Conservation (phyloP, 2,329 filamentous ascomycete species). For the Trichoderma simmonsii region DNA sequence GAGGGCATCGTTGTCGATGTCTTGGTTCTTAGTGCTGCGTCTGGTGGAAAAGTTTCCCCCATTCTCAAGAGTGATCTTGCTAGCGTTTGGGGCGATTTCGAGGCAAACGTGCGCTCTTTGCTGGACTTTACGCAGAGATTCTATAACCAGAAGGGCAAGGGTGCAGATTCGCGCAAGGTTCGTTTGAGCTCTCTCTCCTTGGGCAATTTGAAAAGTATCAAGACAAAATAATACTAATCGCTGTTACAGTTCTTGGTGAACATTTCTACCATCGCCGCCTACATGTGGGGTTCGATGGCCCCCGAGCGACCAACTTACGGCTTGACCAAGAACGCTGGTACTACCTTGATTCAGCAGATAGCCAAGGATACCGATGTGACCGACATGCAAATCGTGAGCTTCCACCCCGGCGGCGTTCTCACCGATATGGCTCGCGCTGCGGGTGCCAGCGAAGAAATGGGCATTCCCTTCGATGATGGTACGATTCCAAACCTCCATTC, state of each 20-base stretch:
- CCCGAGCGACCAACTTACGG: constrained; percentile 30
- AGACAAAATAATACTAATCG: not conserved
- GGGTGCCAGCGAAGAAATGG: constrained; percentile 23
- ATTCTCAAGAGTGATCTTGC: constrained; percentile 19
- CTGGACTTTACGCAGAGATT: constrained; percentile 22
- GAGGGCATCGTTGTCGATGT: constrained; percentile 29
- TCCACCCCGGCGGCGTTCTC: constrained; percentile 25
- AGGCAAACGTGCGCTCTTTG: constrained; percentile 21
- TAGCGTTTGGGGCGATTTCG: constrained; percentile 20
- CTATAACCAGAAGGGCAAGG: constrained; percentile 20
- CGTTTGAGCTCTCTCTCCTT: not conserved
- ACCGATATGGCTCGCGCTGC: constrained; percentile 27
- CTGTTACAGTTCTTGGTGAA: constrained; percentile 16
- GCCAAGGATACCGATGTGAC: constrained; percentile 32
- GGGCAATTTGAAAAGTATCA: too few relatives aligned
- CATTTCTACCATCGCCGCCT: constrained; percentile 19
- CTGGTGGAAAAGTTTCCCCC: constrained; percentile 6
- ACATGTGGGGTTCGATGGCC: constrained; percentile 21
- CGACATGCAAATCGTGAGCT: constrained; percentile 29
- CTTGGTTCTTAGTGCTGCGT: constrained; percentile 30
- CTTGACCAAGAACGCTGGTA: constrained; percentile 38
- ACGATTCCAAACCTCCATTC: not conserved
- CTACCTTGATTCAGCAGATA: constrained; percentile 37
- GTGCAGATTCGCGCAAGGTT: constrained; percentile 1
- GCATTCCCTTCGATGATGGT: constrained; percentile 12